These are phyloP conservation scores for Lipomyces oligophaga DNA, from an alignment of 805 yeast species.

Conservation along the genomic window DNA sequence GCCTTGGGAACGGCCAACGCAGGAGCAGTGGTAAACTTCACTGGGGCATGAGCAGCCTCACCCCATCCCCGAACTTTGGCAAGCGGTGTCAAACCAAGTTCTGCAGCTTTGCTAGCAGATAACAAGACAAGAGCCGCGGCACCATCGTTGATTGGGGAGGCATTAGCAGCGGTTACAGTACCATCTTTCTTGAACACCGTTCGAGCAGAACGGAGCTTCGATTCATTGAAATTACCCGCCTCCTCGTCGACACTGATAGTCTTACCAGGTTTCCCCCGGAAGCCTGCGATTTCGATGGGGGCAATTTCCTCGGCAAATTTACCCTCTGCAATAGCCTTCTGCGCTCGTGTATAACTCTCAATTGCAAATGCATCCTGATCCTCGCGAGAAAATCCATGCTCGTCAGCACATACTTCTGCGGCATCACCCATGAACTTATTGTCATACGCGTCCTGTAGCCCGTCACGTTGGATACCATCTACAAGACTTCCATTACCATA, in stretches of 20 bases:
- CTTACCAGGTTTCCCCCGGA: conserved; percentile 64
- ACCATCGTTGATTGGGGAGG: conserved; percentile 95
- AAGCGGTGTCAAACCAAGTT: conserved; percentile 80
- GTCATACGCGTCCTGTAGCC: conserved; percentile 87
- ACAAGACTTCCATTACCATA: conserved; percentile 76
- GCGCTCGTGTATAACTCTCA: conserved; percentile 80
- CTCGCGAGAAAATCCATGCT: conserved; percentile 71
- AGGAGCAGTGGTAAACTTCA: conserved; percentile 95
- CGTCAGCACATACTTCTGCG: conserved; percentile 93
- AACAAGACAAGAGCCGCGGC: conserved; percentile 92
- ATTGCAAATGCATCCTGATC: conserved; percentile 88
- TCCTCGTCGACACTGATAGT: conserved; percentile 80
- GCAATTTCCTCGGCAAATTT: conserved; percentile 79
- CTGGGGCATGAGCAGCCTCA: conserved; percentile 94
- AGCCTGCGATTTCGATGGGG: conserved; percentile 84
- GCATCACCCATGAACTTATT: conserved; percentile 91
- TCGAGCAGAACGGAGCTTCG: conserved; percentile 75
- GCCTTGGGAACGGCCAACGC: conserved; percentile 95
- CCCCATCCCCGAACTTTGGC: conserved; percentile 94
- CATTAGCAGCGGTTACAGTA: conserved; percentile 93
- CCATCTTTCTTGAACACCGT: conserved; percentile 95
- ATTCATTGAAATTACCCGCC: conserved; percentile 68
- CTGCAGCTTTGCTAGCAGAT: conserved; percentile 77
- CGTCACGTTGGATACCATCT: conserved; percentile 91
- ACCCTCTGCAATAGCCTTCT: conserved; percentile 70